Evolutionary conservation across 768 basidiomycete species (phyloP).

Genomic region (Obba rivulosa): DNA sequence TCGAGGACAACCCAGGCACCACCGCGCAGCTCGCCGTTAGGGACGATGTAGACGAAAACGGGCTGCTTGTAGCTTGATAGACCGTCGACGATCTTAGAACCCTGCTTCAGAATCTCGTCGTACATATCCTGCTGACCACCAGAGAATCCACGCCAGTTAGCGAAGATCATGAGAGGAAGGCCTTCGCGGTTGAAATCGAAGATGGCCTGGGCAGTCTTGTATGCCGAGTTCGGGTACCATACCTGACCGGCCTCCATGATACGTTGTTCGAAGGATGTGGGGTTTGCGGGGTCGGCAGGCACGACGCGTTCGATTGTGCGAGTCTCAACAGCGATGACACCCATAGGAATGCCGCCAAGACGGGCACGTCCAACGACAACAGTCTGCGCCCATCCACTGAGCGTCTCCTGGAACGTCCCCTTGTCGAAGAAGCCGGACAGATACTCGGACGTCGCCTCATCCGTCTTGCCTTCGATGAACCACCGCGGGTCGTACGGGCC

Average conservation of each 20-base stretch:
- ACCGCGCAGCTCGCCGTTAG: conserved; percentile 97
- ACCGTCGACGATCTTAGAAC: conserved; percentile 98
- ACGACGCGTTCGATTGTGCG: conserved; percentile 95
- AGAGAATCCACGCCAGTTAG: conserved; percentile 99
- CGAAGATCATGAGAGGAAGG: conserved; percentile 95
- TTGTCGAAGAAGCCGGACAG: conserved; percentile 94
- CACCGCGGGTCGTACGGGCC: conserved; percentile 95
- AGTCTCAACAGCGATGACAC: conserved; percentile 97
- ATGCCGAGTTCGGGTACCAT: conserved; percentile 99
- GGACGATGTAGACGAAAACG: conserved; percentile 96
- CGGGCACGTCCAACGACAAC: conserved; percentile 96
- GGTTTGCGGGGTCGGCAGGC: conserved; percentile 97
- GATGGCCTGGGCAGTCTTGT: conserved; percentile 99
- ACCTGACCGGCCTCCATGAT: conserved; percentile 99
- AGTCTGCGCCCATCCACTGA: conserved; percentile 99
- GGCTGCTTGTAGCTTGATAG: conserved; percentile 96
- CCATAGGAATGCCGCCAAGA: conserved; percentile 94
- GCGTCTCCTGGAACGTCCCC: conserved; percentile 96
- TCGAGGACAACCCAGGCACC: conserved; percentile 99
- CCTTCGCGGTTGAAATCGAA: conserved; percentile 98
- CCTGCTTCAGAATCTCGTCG: conserved; percentile 94
- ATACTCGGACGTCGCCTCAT: conserved; percentile 75
- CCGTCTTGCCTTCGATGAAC: conserved; percentile 93
- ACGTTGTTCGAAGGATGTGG: conserved; percentile 91
- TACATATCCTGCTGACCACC: conserved; percentile 99